These are phyloP conservation scores for Phytophthora rubi DNA, from an alignment of 352 stramenopile species.

Conservation along the genomic window DNA sequence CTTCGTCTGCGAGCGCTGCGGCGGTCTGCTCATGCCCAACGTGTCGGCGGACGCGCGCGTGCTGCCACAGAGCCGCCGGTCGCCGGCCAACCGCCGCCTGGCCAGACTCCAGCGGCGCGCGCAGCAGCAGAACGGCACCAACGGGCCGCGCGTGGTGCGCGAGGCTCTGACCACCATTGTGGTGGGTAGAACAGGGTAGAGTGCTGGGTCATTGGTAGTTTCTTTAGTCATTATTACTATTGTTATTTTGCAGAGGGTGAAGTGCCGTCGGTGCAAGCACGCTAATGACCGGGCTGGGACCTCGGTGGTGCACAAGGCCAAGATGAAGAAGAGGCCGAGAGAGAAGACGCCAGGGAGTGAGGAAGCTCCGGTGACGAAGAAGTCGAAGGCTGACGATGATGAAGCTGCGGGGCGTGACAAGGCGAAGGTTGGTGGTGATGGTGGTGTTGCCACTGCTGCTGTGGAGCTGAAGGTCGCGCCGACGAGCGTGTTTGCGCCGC, in stretches of 20 bases:
- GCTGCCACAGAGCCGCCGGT: constrained; percentile 43
- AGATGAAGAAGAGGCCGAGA: constrained; percentile 50
- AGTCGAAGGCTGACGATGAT: constrained; percentile 25
- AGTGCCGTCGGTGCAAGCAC: constrained; percentile 66
- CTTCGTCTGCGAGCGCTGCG: constrained; percentile 73
- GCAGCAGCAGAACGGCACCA: constrained; percentile 30
- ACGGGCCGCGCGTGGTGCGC: constrained; percentile 23
- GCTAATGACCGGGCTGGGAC: constrained; percentile 50
- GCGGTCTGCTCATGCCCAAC: constrained; percentile 63
- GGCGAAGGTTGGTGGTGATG: background rate
- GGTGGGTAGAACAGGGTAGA: constrained; percentile 24
- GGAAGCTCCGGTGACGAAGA: constrained; percentile 30
- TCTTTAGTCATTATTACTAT: background rate
- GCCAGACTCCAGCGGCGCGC: constrained; percentile 39
- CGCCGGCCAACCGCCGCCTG: constrained; percentile 61
- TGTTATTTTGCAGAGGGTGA: constrained; percentile 42
- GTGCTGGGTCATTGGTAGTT: background rate
- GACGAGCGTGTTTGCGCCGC: constrained; percentile 55
- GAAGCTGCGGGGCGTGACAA: constrained; percentile 1
- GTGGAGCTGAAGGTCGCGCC: constrained; percentile 19
- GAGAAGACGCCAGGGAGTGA: constrained; percentile 12
- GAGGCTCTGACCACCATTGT: constrained; percentile 47
- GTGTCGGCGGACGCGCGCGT: constrained; percentile 64
- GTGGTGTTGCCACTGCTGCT: background rate
- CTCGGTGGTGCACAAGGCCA: constrained; percentile 54